Evolutionary conservation across 2,329 filamentous ascomycete genomes (phyloP).

Genomic region (Proliferodiscus dingleyae): DNA sequence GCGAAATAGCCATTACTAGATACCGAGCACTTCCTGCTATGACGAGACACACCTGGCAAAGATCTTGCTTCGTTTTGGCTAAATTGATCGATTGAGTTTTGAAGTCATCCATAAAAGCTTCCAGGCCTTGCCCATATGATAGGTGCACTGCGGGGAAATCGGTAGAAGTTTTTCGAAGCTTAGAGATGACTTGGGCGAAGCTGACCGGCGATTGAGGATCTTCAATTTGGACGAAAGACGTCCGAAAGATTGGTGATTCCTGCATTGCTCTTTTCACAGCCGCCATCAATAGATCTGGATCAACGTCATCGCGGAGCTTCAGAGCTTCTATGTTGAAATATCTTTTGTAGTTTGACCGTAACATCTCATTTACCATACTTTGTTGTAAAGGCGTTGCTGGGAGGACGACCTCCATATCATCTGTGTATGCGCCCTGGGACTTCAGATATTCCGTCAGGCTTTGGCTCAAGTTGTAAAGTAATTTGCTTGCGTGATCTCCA

Average conservation of each 20-base stretch:
- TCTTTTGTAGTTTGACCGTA: slow-evolving; percentile 63
- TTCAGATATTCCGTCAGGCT: slow-evolving; percentile 38
- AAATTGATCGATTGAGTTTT: slow-evolving; percentile 34
- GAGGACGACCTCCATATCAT: slow-evolving; percentile 52
- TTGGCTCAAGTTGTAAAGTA: slow-evolving; percentile 25
- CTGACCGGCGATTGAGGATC: slow-evolving; percentile 50
- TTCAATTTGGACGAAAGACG: slow-evolving; percentile 63
- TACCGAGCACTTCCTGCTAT: slow-evolving; percentile 34
- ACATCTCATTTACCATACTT: slow-evolving; percentile 78
- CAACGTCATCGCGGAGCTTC: slow-evolving; percentile 48
- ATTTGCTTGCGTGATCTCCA: slow-evolving; percentile 5
- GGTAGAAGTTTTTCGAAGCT: neutral
- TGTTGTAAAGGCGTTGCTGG: slow-evolving; percentile 83
- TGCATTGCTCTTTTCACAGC: slow-evolving; percentile 60
- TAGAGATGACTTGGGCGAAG: slow-evolving; percentile 52
- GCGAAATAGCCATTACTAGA: slow-evolving; percentile 67
- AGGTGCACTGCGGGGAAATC: neutral
- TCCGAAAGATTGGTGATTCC: slow-evolving; percentile 67
- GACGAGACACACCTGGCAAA: slow-evolving; percentile 48
- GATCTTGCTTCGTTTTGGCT: slow-evolving; percentile 33
- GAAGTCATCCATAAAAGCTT: slow-evolving; percentile 36
- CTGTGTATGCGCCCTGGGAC: slow-evolving; percentile 32
- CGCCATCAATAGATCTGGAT: slow-evolving; percentile 49
- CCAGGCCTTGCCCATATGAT: slow-evolving; percentile 6
- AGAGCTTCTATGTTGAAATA: slow-evolving; percentile 87